These are phyloP conservation scores for Lepraria neglecta DNA, from an alignment of 495 filamentous ascomycete species.

Conservation along the genomic window DNA sequence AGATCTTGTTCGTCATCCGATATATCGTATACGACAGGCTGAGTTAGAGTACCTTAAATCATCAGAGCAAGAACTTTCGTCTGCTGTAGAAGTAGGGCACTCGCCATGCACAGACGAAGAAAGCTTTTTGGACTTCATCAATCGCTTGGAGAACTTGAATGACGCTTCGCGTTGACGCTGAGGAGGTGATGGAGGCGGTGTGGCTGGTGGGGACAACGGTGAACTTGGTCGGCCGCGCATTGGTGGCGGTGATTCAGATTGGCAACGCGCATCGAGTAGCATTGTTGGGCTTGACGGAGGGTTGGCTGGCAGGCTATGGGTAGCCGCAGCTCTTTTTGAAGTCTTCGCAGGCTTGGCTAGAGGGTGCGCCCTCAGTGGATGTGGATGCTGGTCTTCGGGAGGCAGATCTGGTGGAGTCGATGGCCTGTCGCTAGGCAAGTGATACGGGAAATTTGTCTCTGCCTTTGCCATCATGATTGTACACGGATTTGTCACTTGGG, in stretches of 20 bases:
- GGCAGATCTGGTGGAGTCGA: constrained; percentile 1
- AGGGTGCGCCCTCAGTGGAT: constrained; percentile 1
- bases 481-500: background rate
- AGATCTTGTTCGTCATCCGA: constrained; percentile 15
- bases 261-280: background rate
- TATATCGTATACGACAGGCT: constrained; percentile 21
- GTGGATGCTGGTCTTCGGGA: constrained; percentile 9
- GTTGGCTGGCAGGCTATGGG: constrained; percentile 9
- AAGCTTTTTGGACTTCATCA: constrained; percentile 23
- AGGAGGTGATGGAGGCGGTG: constrained; percentile 11
- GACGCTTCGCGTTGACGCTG: background rate
- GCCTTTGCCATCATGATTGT: constrained; percentile 1
- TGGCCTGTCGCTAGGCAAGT: constrained; percentile 12
- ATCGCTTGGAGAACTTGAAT: constrained; percentile 18
- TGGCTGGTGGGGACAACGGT: constrained; percentile 18
- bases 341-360: background rate
- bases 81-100: constrained; percentile 7
- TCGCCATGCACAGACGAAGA: constrained; percentile 22
- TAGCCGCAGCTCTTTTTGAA: constrained; percentile 3
- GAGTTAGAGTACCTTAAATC: constrained; percentile 18
- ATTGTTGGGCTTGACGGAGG: constrained; percentile 4
- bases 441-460: constrained; percentile 1
- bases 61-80: constrained; percentile 9
- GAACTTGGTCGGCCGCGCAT: constrained; percentile 1
- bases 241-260: background rate